Base-by-base conservation (phyloP, 169 alveolate species). In the Eimeria nieschulzi region DNA sequence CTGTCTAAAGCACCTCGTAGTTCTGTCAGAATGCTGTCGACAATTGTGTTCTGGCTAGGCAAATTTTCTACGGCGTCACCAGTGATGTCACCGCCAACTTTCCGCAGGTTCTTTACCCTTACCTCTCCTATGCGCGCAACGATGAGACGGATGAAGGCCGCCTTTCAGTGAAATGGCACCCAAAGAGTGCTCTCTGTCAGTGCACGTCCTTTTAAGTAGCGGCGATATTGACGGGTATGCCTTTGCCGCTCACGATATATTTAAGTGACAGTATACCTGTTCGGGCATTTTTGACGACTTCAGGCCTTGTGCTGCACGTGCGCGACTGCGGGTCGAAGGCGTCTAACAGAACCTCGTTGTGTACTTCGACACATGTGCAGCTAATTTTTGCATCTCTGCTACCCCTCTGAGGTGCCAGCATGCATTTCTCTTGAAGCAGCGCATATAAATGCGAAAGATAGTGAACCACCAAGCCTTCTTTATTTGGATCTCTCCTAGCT, bases 201-300 rank as follows among this genome's bases (percentile, higher is more conserved):
- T 19, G 15, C 68, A 59, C n/a, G 5, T 59, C n/a, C 2, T 59
- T 19, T 19, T 19, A 1, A 15, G 68, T 19, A 59, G 15, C n/a
- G 15, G n/a, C 15, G 68, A 19, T 59, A 59, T 59, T 5, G 15
- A 19, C 15, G 0, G n/a, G 68, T 59, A 19, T 59, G 0, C 68
- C 15, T 59, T 15, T 59, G n/a, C 15, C 68, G 68, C 68, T 59
- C 68, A 12, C n/a, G 5, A 59, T 19, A 59, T 15, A 19, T 5
- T 1, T 59, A 59, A 19, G 68, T 19, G 46, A 33, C 46, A 33
- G 0, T 5, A 15, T 59, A 59, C 68, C 68, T 12, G 68, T 59
- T 59, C 68, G 15, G 68, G 68, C 68, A 59, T 59, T 59, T 59
- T 59, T 59, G n/a, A 59, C 68, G n/a, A 59, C 68, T 59, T 59